Conservation (phyloP, 768 basidiomycete species). For the Leucosporidium yakuticum region DNA sequence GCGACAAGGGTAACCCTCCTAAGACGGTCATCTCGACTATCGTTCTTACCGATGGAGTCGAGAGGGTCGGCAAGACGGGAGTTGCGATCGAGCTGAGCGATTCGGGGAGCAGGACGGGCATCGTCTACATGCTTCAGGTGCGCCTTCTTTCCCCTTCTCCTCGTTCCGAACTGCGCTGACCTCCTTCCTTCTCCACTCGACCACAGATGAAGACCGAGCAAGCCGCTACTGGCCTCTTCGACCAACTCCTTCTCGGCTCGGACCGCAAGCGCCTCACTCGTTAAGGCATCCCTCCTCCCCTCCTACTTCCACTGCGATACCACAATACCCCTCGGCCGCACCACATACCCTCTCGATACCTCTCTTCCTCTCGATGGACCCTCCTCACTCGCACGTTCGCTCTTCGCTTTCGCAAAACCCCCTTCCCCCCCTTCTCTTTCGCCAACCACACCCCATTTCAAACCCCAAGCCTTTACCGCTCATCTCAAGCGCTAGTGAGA, state of each 20-base stretch:
- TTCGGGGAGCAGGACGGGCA: constrained; percentile 80
- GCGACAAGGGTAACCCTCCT: constrained; percentile 62
- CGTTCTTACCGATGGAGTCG: constrained; percentile 90
- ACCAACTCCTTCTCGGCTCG: constrained; percentile 77
- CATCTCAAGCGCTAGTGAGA: too few species aligned
- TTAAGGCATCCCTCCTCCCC: background rate
- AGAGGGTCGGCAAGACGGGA: constrained; percentile 97
- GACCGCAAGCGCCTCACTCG: constrained; percentile 14
- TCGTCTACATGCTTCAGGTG: constrained; percentile 95
- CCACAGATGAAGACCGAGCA: constrained; percentile 63
- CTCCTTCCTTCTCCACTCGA: too few species aligned
- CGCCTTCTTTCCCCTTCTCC: background rate
- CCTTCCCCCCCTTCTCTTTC: background rate
- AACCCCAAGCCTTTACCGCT: background rate
- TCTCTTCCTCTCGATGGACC: background rate
- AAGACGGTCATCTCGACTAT: constrained; percentile 84
- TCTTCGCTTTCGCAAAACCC: background rate
- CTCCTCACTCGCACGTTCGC: background rate
- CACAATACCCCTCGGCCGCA: background rate
- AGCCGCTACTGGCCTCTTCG: constrained; percentile 75
- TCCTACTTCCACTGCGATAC: background rate
- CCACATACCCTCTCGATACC: background rate
- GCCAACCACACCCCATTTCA: background rate
- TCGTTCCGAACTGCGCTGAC: background rate
- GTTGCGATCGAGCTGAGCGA: constrained; percentile 94